Evolutionary conservation across 805 yeast species (phyloP).

Genomic region (Barnettozyma siamensis): DNA sequence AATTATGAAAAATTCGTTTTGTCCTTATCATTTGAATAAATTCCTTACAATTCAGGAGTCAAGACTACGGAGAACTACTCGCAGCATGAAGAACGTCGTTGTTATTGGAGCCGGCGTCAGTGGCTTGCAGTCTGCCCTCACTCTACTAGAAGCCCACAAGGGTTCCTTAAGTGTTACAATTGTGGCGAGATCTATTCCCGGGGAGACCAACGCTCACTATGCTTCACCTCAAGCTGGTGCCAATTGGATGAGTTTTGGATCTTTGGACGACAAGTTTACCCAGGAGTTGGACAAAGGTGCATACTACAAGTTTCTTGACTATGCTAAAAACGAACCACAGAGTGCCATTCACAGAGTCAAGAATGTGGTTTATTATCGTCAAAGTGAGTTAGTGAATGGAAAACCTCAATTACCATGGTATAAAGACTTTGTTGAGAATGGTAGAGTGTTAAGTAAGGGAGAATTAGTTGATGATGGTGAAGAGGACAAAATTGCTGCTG

Average conservation of each 20-base stretch:
- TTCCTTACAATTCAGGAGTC: too few relatives aligned
- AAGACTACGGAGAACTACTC: too few relatives aligned
- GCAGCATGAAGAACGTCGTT: not conserved
- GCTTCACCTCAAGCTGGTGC: conserved; percentile 73
- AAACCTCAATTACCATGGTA: conserved; percentile 42
- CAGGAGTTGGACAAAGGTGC: conserved; percentile 43
- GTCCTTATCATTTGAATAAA: too few relatives aligned
- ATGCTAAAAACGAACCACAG: conserved; percentile 42
- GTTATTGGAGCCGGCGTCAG: conserved; percentile 42
- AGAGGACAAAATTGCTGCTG: conserved; percentile 30
- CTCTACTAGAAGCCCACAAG: conserved; percentile 28
- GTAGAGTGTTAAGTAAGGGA: conserved; percentile 26
- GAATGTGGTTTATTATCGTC: conserved; percentile 14
- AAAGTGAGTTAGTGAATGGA: conserved; percentile 13
- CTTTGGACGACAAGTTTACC: conserved; percentile 28
- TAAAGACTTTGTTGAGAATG: conserved; percentile 34
- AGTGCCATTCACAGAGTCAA: conserved; percentile 39
- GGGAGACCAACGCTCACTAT: conserved; percentile 47
- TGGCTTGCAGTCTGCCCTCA: conserved; percentile 47
- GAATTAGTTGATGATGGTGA: conserved; percentile 24
- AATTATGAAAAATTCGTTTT: too few relatives aligned
- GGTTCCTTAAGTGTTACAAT: conserved; percentile 37
- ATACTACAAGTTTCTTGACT: conserved; percentile 39
- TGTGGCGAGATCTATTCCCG: conserved; percentile 45
- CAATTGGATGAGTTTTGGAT: conserved; percentile 61